Evolutionary conservation across 2,329 filamentous ascomycete species (phyloP).

Genomic region (Calonectria pauciramosa): DNA sequence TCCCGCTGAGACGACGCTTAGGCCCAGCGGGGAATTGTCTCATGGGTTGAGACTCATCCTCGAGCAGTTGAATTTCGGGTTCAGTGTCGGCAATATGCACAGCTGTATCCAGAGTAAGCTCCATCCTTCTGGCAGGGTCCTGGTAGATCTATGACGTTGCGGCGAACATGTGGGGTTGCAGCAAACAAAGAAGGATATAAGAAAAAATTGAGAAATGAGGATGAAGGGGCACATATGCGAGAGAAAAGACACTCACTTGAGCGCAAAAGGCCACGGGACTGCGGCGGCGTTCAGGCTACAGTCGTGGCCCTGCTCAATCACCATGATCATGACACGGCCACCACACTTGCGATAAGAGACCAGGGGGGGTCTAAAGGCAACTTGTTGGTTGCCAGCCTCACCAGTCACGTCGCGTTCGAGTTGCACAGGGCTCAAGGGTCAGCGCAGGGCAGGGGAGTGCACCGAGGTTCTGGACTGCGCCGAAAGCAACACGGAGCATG

Average conservation of each 20-base stretch:
- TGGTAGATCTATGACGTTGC: constrained; percentile 14
- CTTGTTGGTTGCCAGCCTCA: constrained; percentile 19
- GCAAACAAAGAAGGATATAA: not conserved
- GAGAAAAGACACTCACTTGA: constrained; percentile 28
- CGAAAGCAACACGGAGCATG: constrained; percentile 7
- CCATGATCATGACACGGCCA: constrained; percentile 28
- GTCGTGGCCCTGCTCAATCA: constrained; percentile 18
- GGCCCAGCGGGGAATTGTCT: constrained; percentile 52
- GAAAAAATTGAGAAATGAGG: constrained; percentile 6
- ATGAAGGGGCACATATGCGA: not conserved
- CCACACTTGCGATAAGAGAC: constrained; percentile 30
- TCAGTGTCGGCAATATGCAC: constrained; percentile 71
- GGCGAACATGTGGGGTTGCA: constrained; percentile 18
- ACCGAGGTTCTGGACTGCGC: not conserved
- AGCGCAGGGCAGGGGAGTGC: constrained; percentile 23
- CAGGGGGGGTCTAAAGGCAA: constrained; percentile 20
- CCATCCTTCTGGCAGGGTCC: constrained; percentile 10
- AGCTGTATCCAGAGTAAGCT: constrained; percentile 52
- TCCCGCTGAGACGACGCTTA: constrained; percentile 52
- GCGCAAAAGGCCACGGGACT: constrained; percentile 16
- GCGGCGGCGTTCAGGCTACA: constrained; percentile 5
- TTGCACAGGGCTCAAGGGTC: constrained; percentile 27
- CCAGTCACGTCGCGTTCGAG: constrained; percentile 21
- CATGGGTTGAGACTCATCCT: constrained; percentile 48
- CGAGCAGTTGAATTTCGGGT: constrained; percentile 47